phyloP scores from a whole-genome alignment of 1,284 basidiomycete genomes.

The Grifola frondosa region DNA sequence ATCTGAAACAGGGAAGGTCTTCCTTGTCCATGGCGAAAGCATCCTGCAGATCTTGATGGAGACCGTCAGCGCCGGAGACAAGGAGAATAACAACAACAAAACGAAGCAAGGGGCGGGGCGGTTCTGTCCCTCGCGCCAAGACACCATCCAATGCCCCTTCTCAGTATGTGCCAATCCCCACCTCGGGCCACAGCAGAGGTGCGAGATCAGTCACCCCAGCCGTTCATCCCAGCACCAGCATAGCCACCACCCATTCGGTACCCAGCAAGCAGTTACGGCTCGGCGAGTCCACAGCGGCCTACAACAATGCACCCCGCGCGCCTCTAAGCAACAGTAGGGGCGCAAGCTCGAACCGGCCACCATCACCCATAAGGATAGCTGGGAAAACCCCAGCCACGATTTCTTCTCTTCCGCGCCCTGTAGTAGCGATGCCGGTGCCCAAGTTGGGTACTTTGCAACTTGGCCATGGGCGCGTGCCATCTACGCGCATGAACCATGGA shows the following conservation, averaged over 20 bases:
- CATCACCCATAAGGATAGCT: slow-evolving; percentile 49
- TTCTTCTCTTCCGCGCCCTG: slow-evolving; percentile 37
- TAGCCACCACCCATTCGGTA: slow-evolving; percentile 37
- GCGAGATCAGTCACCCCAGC: slow-evolving; percentile 55
- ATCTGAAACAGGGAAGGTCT: slow-evolving; percentile 69
- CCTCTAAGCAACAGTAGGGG: slow-evolving; percentile 20
- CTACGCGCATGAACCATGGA: slow-evolving; percentile 23
- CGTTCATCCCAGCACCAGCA: slow-evolving; percentile 50
- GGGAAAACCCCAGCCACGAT: slow-evolving; percentile 33
- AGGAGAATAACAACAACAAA: slow-evolving; percentile 67
- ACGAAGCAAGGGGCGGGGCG: slow-evolving; percentile 41
- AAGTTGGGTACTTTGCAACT: slow-evolving; percentile 49
- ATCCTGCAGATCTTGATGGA: slow-evolving; percentile 81
- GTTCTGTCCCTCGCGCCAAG: slow-evolving; percentile 59
- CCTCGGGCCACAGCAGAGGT: slow-evolving; percentile 21
- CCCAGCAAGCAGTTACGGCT: slow-evolving; percentile 61
- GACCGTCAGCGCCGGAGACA: slow-evolving; percentile 61
- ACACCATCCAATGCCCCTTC: slow-evolving; percentile 49
- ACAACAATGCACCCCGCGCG: slow-evolving; percentile 18
- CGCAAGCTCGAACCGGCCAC: slow-evolving; percentile 19
- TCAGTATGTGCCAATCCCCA: slow-evolving; percentile 34
- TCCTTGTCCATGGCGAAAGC: slow-evolving; percentile 85
- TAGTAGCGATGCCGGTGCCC: slow-evolving; percentile 45
- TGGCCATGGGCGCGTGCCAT: slow-evolving; percentile 45
- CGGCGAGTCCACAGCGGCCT: slow-evolving; percentile 35